A percentile compares a stretch with the other conserved stretches of the same genome.
These are phyloP conservation scores for Cutaneotrichosporon sp. DNA, from an alignment of 1,284 basidiomycete genomes.

Conservation along the genomic window DNA sequence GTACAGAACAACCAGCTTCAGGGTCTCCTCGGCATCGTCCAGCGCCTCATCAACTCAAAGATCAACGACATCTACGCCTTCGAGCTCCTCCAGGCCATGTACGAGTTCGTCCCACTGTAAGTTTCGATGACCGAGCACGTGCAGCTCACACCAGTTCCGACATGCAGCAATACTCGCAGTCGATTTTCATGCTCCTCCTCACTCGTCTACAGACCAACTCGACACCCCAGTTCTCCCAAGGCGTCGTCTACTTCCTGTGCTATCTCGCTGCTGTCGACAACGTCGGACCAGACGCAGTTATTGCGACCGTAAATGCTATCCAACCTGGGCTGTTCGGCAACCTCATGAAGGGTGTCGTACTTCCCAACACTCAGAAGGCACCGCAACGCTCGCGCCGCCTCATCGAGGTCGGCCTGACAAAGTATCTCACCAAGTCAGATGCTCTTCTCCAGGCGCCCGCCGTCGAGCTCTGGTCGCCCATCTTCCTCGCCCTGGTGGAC, in stretches of 20 bases:
- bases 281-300: slow-evolving; percentile 72
- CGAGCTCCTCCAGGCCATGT: slow-evolving; percentile 76
- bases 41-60: slow-evolving; percentile 84
- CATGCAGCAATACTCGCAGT: slow-evolving; percentile 69
- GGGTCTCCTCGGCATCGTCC: slow-evolving; percentile 80
- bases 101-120: slow-evolving; percentile 67
- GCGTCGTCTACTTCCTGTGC: slow-evolving; percentile 73
- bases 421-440: slow-evolving; percentile 68
- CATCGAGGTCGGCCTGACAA: slow-evolving; percentile 73
- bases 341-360: slow-evolving; percentile 70
- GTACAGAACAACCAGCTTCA: slow-evolving; percentile 69
- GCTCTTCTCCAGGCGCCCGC: slow-evolving; percentile 63
- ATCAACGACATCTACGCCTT: slow-evolving; percentile 87
- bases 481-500: slow-evolving; percentile 68
- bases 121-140: slow-evolving; percentile 44
- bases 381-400: slow-evolving; percentile 77
- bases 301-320: slow-evolving; percentile 71
- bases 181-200: slow-evolving; percentile 73
- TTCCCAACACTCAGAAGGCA: slow-evolving; percentile 76
- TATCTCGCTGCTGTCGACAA: slow-evolving; percentile 70
- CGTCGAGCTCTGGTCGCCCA: slow-evolving; percentile 59
- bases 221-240: slow-evolving; percentile 82
- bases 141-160: slow-evolving; percentile 52
- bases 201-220: slow-evolving; percentile 82
- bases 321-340: slow-evolving; percentile 83